Conservation (phyloP, 306 rosid genomes). For the Sicyos edulis region DNA sequence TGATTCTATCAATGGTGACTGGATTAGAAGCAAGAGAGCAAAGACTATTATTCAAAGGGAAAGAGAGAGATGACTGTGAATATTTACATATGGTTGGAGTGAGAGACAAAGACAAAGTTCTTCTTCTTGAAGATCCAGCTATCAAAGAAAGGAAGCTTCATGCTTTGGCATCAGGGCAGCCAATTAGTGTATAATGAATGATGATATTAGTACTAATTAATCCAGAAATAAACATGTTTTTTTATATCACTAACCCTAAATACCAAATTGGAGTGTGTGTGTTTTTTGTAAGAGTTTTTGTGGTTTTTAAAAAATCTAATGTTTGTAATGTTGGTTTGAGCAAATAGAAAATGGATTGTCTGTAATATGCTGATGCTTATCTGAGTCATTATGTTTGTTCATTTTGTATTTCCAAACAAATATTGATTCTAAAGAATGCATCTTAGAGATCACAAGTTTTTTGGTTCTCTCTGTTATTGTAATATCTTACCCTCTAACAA, state of each 20-base stretch:
- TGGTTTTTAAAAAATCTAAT: too few species aligned
- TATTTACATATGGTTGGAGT: slow-evolving; percentile 93
- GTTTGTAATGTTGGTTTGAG: too few species aligned
- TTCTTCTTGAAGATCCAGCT: slow-evolving; percentile 80
- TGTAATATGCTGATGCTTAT: background rate
- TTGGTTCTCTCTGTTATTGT: too few species aligned
- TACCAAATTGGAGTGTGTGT: too few species aligned
- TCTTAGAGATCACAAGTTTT: background rate
- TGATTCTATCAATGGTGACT: slow-evolving; percentile 59
- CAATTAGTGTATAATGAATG: slow-evolving; percentile 41
- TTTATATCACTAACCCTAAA: background rate
- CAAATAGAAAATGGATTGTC: too few species aligned
- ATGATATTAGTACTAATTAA: background rate
- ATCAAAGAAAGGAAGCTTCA: slow-evolving; percentile 72
- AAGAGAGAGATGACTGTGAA: slow-evolving; percentile 79
- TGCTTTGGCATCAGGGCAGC: slow-evolving; percentile 32
- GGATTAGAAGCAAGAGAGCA: slow-evolving; percentile 76
- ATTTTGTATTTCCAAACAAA: slow-evolving; percentile 13
- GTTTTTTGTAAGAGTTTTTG: too few species aligned
- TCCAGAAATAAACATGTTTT: background rate
- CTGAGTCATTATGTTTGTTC: slow-evolving; percentile 9
- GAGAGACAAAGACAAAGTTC: slow-evolving; percentile 79
- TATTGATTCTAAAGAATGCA: slow-evolving; percentile 10
- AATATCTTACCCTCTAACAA: too few species aligned
- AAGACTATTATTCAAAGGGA: slow-evolving; percentile 79